Evolutionary conservation across 169 alveolate species (phyloP).

Genomic region (Cryptosporidium tyzzeri): DNA sequence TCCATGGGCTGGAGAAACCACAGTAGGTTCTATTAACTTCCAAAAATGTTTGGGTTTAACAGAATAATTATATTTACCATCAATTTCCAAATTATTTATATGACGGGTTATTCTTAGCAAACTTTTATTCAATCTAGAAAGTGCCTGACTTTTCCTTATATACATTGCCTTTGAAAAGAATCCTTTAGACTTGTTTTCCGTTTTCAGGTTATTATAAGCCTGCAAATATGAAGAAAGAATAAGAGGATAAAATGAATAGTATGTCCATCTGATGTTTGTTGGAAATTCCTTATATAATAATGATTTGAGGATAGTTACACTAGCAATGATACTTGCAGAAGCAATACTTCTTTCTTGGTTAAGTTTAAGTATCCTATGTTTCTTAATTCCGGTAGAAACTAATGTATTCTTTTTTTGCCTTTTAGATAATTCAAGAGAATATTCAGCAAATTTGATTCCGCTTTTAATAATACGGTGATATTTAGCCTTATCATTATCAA

Average conservation of each 20-base stretch:
- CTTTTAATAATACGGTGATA: conserved; percentile 65
- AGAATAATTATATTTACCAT: conserved; percentile 17
- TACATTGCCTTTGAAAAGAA: conserved; percentile 20
- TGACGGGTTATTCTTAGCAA: conserved; percentile 19
- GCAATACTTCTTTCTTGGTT: conserved; percentile 54
- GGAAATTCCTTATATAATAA: conserved; percentile 54
- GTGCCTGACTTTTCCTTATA: conserved; percentile 30
- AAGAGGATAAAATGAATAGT: conserved; percentile 35
- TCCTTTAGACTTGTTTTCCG: conserved; percentile 12
- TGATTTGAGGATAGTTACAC: conserved; percentile 46
- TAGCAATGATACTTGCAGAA: conserved; percentile 55
- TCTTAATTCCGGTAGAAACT: conserved; percentile 2
- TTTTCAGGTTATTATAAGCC: conserved; percentile 1
- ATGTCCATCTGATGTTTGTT: conserved; percentile 47
- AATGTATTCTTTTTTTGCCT: conserved; percentile 11
- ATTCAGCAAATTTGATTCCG: conserved; percentile 71
- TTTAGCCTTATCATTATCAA: conserved; percentile 16
- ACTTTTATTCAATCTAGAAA: conserved; percentile 30
- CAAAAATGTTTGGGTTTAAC: conserved; percentile 21
- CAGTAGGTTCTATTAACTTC: conserved; percentile 39
- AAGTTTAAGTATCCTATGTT: background rate
- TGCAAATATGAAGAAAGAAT: conserved; percentile 37
- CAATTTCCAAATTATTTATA: conserved; percentile 17
- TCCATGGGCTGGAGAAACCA: conserved; percentile 67
- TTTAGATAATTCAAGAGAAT: conserved; percentile 18